Base-by-base conservation (phyloP, 2,329 filamentous ascomycete species). In the Monosporascus sp. region DNA sequence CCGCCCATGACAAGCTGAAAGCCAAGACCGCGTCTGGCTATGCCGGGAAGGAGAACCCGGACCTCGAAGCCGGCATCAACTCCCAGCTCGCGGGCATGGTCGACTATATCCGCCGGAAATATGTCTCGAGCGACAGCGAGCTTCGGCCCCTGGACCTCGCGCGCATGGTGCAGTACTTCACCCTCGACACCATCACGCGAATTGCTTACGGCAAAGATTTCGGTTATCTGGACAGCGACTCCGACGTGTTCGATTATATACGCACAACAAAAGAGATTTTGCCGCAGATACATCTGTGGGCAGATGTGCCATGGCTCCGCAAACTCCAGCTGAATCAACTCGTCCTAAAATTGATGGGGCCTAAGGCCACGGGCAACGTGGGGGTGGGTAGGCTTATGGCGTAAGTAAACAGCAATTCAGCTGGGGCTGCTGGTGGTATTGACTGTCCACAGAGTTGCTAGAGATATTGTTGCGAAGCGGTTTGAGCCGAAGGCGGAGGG, bases 1-100 rank as follows among this genome's bases (percentile, higher is more conserved):
- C 66, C 18, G 65, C 63, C 26, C 78, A 81, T 58, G 67, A 68
- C 14, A 61, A 63, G 20, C 43, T 60, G 24, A 66, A 66, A 55
- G 56, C 61, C 2, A 56, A 58, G 37, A 59, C 56, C 2, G 53
- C 55, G 5, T 45, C 51, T 9, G 63, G 46, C 2, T 64, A 63
- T 22, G 55, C 52, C 18, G 61, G 62, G 15, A 51, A 57, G 4
- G 63, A 64, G 50, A 55, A 52, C 9, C 54, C 58, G 2, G 55
- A 55, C 31, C 35, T 64, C 2, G 62, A 65, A 45, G 44, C 45
- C 5, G 56, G 52, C 1, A 38, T 65, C 18, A 55, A 63, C 28
- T 48, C 38, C 9, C 55, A 61, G 35, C 41, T 65, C n/a, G 24
- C 17, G 2, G 48, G 44, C n/a, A 51, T 65, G 24, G 45, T 59